Percentiles rank a stretch among this genome's conserved stretches.
These are phyloP conservation scores for Calvatia gigantea DNA, from an alignment of 768 basidiomycete genomes.

Conservation along the genomic window DNA sequence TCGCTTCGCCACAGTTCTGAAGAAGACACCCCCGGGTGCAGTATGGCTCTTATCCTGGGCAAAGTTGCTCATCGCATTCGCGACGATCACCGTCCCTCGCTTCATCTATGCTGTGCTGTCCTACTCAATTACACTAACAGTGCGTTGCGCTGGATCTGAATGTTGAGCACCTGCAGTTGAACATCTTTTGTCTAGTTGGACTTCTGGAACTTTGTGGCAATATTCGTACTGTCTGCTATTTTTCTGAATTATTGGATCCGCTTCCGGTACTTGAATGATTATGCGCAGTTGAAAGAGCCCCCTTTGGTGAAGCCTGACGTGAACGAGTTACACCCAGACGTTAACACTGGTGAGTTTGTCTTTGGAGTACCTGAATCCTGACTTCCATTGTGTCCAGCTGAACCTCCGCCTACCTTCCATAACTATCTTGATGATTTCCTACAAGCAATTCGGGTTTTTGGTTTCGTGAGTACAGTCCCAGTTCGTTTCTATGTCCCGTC, in stretches of 20 bases:
- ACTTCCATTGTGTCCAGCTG: constrained; percentile 19
- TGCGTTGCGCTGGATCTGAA: constrained; percentile 27
- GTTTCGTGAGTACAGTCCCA: constrained; percentile 61
- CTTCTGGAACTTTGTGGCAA: constrained; percentile 85
- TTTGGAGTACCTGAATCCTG: neutral
- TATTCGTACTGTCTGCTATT: constrained; percentile 65
- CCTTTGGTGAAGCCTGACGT: constrained; percentile 81
- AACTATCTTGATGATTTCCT: constrained; percentile 98
- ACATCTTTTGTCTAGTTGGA: constrained; percentile 54
- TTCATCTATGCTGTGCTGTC: constrained; percentile 76
- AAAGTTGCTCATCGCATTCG: constrained; percentile 70
- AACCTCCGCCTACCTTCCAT: constrained; percentile 77
- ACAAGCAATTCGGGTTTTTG: constrained; percentile 94
- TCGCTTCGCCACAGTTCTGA: neutral
- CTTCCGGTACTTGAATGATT: constrained; percentile 74
- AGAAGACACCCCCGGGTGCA: constrained; percentile 22
- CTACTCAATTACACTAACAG: constrained; percentile 88
- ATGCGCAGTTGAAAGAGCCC: constrained; percentile 73
- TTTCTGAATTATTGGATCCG: constrained; percentile 84
- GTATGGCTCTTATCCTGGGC: constrained; percentile 84
- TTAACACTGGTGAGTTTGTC: constrained; percentile 54
- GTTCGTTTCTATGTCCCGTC: neutral
- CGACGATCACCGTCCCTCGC: constrained; percentile 79
- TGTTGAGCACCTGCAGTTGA: constrained; percentile 9
- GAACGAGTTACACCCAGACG: constrained; percentile 88